Evolutionary conservation across 2,329 filamentous ascomycete species (phyloP).

Genomic region (Epichloe hybrida): DNA sequence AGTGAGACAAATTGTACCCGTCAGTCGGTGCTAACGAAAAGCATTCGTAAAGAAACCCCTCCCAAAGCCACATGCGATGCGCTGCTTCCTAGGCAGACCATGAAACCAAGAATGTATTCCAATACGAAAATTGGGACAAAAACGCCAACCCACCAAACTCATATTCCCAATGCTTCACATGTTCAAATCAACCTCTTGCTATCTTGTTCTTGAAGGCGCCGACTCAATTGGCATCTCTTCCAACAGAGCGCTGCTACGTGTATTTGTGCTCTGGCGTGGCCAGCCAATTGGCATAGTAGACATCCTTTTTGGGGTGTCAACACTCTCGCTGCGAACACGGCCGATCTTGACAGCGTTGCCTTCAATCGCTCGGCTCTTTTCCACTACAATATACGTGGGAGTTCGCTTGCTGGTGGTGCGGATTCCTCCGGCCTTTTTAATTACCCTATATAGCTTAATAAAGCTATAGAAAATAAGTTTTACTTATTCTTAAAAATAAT

Average conservation of each 20-base stretch:
- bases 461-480: too few species aligned
- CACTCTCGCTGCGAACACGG: constrained; percentile 10
- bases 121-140: background rate
- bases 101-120: background rate
- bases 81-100: background rate
- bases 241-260: background rate
- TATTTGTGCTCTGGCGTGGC: constrained; percentile 11
- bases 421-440: background rate
- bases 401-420: constrained; percentile 9
- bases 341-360: constrained; percentile 9
- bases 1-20: too few species aligned
- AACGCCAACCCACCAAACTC: background rate
- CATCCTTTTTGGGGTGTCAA: constrained; percentile 10
- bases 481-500: too few species aligned
- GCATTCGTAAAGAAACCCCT: too few species aligned
- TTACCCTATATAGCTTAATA: too few species aligned
- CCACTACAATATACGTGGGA: constrained; percentile 9
- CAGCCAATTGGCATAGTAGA: constrained; percentile 26
- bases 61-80: background rate
- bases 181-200: background rate
- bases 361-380: constrained; percentile 9
- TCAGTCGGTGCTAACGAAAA: too few species aligned
- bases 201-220: background rate
- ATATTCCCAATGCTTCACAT: background rate
- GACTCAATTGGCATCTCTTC: constrained; percentile 1